phyloP scores from a whole-genome alignment of 1,139 yeast species.

The Pichia sp. region DNA sequence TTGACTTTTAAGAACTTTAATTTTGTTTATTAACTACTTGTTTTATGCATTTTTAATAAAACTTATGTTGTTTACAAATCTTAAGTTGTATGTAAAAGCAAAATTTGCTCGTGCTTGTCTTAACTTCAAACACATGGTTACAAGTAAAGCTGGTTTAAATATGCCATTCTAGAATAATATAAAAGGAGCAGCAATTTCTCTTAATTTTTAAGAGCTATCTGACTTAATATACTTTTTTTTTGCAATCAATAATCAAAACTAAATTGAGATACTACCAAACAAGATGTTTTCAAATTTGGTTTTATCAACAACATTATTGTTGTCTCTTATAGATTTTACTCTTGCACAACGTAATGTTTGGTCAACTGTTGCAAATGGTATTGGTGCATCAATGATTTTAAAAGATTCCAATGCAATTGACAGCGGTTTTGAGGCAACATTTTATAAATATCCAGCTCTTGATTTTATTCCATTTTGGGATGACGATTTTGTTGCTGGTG shows the following conservation, averaged over 20 bases:
- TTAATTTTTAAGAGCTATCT: background rate
- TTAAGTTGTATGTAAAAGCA: background rate
- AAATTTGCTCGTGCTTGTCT: background rate
- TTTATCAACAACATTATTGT: slow-evolving; percentile 2
- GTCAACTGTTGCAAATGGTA: slow-evolving; percentile 1
- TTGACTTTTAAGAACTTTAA: background rate
- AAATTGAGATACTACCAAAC: background rate
- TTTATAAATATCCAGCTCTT: background rate
- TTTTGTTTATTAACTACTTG: background rate
- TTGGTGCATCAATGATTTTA: slow-evolving; percentile 2
- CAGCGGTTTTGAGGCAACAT: slow-evolving; percentile 7
- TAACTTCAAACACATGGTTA: too few species aligned
- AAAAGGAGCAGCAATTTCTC: background rate
- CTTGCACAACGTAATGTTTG: background rate
- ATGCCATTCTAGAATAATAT: too few species aligned
- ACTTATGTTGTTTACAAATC: background rate
- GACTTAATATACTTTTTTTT: background rate
- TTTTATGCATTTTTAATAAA: background rate
- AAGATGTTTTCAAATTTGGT: slow-evolving; percentile 6
- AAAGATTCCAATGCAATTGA: background rate
- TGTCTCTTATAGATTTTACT: slow-evolving; percentile 2
- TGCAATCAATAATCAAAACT: background rate
- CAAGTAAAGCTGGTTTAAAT: too few species aligned
- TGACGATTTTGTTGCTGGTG: slow-evolving; percentile 1
- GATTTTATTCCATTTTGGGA: background rate